A percentile compares a stretch with the other conserved stretches of the same genome.
Conservation (phyloP, 768 basidiomycete species). For the Coprinopsis strossmayeri region DNA sequence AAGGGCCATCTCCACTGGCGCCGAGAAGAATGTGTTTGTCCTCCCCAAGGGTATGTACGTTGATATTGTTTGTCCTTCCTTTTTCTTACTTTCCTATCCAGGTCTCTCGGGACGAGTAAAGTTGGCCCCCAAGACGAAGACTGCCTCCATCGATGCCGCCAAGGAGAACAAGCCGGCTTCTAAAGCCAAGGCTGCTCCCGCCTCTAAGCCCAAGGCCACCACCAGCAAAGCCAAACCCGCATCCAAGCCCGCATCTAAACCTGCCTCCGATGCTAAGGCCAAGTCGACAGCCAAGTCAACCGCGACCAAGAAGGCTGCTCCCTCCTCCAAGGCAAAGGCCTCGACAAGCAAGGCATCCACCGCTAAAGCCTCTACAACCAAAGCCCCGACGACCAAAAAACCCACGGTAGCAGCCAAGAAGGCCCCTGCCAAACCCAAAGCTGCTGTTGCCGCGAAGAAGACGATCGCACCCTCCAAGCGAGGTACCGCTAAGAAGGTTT, state of each 20-base stretch:
- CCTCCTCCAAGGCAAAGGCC: constrained; percentile 23
- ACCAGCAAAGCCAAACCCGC: constrained; percentile 22
- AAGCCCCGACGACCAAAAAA: constrained; percentile 27
- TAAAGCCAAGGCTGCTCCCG: constrained; percentile 24
- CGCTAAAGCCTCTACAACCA: constrained; percentile 23
- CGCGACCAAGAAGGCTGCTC: constrained; percentile 20
- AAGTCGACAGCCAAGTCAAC: constrained; percentile 24
- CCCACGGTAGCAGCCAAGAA: constrained; percentile 29
- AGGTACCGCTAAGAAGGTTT: constrained; percentile 35
- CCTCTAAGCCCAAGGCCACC: constrained; percentile 17
- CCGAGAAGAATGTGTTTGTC: constrained; percentile 75
- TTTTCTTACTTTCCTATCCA: constrained; percentile 16
- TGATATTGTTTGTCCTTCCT: constrained; percentile 5
- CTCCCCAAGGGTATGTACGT: constrained; percentile 73
- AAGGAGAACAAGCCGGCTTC: constrained; percentile 38
- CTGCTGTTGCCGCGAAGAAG: constrained; percentile 28
- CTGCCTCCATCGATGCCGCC: constrained; percentile 28
- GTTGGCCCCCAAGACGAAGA: constrained; percentile 46
- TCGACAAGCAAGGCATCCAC: constrained; percentile 24
- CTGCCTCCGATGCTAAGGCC: constrained; percentile 5
- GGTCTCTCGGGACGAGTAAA: constrained; percentile 70
- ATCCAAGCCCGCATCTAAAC: constrained; percentile 21
- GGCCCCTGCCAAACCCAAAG: constrained; percentile 30
- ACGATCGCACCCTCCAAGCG: constrained; percentile 28
- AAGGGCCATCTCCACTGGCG: constrained; percentile 74